These are phyloP conservation scores for Laetiporus sulphureus DNA, from an alignment of 1,284 basidiomycete species.

Conservation along the genomic window DNA sequence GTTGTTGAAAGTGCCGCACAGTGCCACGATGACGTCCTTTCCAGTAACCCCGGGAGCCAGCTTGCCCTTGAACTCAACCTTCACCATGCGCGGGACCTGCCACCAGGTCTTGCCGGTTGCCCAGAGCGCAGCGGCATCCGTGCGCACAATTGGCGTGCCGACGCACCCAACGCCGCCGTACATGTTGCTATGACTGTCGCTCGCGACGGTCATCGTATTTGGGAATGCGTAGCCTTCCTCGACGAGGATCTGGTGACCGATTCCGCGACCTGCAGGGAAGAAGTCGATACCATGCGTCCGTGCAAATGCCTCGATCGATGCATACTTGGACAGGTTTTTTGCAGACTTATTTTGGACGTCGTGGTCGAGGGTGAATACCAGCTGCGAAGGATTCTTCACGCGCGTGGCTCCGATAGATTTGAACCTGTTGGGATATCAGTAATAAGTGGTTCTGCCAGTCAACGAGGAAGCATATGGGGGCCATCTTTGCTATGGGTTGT, in stretches of 20 bases:
- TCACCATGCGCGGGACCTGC: constrained; percentile 97
- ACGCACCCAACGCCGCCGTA: constrained; percentile 98
- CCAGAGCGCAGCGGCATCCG: constrained; percentile 94
- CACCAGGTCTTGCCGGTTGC: constrained; percentile 99
- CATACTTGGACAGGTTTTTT: constrained; percentile 95
- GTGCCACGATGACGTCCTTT: constrained; percentile 97
- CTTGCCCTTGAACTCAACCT: constrained; percentile 84
- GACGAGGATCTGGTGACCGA: constrained; percentile 92
- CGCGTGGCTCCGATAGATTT: constrained; percentile 89
- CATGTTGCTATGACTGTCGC: constrained; percentile 98
- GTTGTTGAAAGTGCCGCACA: constrained; percentile 95
- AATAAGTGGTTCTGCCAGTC: too few species aligned
- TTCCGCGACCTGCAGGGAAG: constrained; percentile 97
- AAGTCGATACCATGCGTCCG: constrained; percentile 87
- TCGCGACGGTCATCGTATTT: constrained; percentile 88
- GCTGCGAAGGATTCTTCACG: constrained; percentile 79
- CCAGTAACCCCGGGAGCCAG: constrained; percentile 90
- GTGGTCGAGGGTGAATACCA: constrained; percentile 96
- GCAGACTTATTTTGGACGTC: constrained; percentile 95
- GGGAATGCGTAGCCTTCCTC: constrained; percentile 98
- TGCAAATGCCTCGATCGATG: constrained; percentile 89
- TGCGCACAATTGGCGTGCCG: constrained; percentile 93
- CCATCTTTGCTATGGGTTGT: too few species aligned
- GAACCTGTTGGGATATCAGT: too few species aligned
- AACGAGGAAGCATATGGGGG: too few species aligned